Base-by-base conservation (phyloP, 306 rosid species). In the Vachellia pachyceras region DNA sequence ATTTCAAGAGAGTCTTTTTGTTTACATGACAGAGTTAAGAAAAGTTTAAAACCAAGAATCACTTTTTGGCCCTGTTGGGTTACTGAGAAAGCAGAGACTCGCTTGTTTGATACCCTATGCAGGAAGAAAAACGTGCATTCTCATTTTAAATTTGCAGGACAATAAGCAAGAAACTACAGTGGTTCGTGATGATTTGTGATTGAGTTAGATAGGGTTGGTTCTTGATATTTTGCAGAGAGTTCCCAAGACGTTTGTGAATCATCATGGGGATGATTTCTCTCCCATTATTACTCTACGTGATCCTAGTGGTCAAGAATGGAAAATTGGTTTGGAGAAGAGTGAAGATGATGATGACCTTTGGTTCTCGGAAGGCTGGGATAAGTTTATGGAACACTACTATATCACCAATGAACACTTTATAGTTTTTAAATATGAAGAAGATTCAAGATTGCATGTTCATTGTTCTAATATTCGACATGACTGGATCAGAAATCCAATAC, bases 401-500 rank as follows among this genome's bases (percentile, higher is more conserved):
- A 36, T 77, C 22, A 35, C 18, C n/a, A 13, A 6, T 20, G 78
- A 66, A 6, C 44, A 23, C 78, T 47, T 81, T 52, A 10, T 85
- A 37, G 67, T 85, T 67, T 85, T 85, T 36, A 49, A 60, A 41
- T 85, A 77, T 17, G 49, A 73, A 50, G 83, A 78, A 29, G 10
- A 55, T 41, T 85, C 85, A 23, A 81, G 29, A 8, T 85, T 85
- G 29, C 61, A 46, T 17, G 88, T 85, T 68, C 23, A n/a, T n/a
- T n/a, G n/a, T n/a, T n/a, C n/a, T 55, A 20, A 63, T 78, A 13
- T 82, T 47, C 37, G 72, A 82, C 44, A 49, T 52, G 44, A 69
- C 20, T 29, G 69, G 80, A 69, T 52, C 69, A 46, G 81, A 82
- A 63, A 81, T 85, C 35, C 74, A 68, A 7, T 85, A 82, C 44